These are phyloP conservation scores for Vicia sativa DNA, from an alignment of 306 rosid species.

Conservation along the genomic window DNA sequence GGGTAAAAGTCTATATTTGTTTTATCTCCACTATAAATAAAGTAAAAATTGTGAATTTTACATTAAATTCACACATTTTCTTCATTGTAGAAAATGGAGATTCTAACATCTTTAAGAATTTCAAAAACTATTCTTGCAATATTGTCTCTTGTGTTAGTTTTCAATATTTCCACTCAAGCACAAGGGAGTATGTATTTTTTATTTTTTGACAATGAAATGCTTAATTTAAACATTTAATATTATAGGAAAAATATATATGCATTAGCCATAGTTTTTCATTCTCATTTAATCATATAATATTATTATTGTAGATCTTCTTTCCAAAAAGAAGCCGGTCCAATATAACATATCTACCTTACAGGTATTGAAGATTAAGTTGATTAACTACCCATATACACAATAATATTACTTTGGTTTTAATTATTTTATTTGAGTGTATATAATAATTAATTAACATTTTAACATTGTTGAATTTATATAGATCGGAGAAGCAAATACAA, in stretches of 20 bases:
- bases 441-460: neutral
- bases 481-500: neutral
- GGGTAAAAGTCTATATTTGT: neutral
- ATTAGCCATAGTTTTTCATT: neutral
- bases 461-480: neutral
- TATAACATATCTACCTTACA: neutral
- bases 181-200: neutral
- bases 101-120: neutral
- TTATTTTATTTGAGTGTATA: no score
- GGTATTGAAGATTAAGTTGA: neutral
- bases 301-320: neutral
- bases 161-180: neutral
- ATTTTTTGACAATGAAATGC: neutral
- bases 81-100: neutral
- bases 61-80: neutral
- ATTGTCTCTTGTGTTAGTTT: constrained; percentile 1
- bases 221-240: neutral
- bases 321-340: neutral
- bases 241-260: neutral
- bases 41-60: neutral
- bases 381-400: neutral
- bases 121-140: constrained; percentile 2
- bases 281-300: neutral
- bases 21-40: neutral
- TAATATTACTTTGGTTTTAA: neutral